These are phyloP conservation scores for Helenozyma baotianmanensis DNA, from an alignment of 805 yeast species.

Conservation along the genomic window DNA sequence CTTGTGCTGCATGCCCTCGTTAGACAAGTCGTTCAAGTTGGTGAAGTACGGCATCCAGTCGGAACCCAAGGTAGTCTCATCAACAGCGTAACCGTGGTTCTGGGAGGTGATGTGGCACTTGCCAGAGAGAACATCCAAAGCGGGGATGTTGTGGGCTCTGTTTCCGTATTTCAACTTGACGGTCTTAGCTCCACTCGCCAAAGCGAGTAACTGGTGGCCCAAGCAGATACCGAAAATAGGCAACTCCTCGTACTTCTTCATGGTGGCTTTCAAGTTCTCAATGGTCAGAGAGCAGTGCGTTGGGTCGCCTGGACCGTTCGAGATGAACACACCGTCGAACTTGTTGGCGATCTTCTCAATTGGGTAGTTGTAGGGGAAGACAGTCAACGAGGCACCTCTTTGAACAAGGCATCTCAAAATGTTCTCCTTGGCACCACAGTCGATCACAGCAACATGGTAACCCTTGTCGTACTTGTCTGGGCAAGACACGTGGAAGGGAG, in stretches of 20 bases:
- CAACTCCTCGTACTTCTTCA: constrained; percentile 59
- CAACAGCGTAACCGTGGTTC: constrained; percentile 98
- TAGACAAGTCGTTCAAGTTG: constrained; percentile 91
- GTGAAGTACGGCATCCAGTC: constrained; percentile 79
- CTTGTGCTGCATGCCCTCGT: constrained; percentile 95
- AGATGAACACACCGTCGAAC: constrained; percentile 91
- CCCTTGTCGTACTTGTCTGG: constrained; percentile 50
- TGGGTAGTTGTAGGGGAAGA: constrained; percentile 94
- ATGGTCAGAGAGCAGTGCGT: constrained; percentile 73
- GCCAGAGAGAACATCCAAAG: constrained; percentile 83
- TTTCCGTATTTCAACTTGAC: constrained; percentile 94
- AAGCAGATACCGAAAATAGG: constrained; percentile 97
- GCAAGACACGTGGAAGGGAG: constrained; percentile 84
- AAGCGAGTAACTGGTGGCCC: constrained; percentile 94
- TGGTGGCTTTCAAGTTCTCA: constrained; percentile 54
- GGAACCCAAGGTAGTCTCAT: constrained; percentile 64
- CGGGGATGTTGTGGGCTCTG: constrained; percentile 98
- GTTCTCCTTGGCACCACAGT: constrained; percentile 98
- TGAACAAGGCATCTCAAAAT: constrained; percentile 88
- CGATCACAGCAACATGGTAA: constrained; percentile 83
- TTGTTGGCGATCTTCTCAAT: constrained; percentile 84
- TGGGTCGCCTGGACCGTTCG: constrained; percentile 99
- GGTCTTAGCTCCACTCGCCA: constrained; percentile 93
- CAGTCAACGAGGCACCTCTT: constrained; percentile 95
- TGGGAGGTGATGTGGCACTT: constrained; percentile 97